phyloP scores from a whole-genome alignment of 495 filamentous ascomycete species.

The Rusavskia elegans region DNA sequence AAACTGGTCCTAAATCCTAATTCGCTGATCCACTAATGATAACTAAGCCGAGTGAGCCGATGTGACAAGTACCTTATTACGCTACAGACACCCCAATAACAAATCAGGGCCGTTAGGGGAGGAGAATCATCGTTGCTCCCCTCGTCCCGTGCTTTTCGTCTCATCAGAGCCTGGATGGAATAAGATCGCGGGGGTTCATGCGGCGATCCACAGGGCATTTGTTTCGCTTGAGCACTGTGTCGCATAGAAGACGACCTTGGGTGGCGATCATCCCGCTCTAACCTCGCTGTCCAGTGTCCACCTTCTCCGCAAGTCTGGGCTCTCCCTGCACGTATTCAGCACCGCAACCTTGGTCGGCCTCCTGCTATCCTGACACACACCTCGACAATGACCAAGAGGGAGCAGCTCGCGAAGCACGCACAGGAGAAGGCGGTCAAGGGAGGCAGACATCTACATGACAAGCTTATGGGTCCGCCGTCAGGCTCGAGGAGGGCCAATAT shows the following conservation, averaged over 20 bases:
- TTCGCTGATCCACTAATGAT: too few species aligned
- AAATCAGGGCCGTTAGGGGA: too few species aligned
- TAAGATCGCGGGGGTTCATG: not conserved
- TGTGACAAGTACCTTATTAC: too few species aligned
- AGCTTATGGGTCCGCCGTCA: constrained; percentile 19
- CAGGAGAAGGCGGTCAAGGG: constrained; percentile 27
- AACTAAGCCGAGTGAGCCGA: too few species aligned
- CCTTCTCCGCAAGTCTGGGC: constrained; percentile 1
- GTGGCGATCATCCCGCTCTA: constrained; percentile 3
- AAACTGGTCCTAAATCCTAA: too few species aligned
- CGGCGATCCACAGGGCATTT: not conserved
- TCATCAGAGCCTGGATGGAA: not conserved
- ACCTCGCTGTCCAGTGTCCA: not conserved
- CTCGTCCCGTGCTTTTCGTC: not conserved
- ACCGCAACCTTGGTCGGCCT: not conserved
- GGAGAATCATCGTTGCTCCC: not conserved
- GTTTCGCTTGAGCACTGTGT: constrained; percentile 4
- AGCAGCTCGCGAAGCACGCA: constrained; percentile 19
- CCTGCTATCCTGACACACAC: not conserved
- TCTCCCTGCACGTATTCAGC: not conserved
- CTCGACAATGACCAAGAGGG: constrained; percentile 12
- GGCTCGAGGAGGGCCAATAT: constrained; percentile 6
- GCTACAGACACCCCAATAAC: too few species aligned
- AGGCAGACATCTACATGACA: constrained; percentile 31
- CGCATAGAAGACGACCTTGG: not conserved